A percentile compares a stretch with the other conserved stretches of the same genome.
Evolutionary conservation across 164 flowering plant species (phyloP).

Genomic region (Buxus sempervirens): DNA sequence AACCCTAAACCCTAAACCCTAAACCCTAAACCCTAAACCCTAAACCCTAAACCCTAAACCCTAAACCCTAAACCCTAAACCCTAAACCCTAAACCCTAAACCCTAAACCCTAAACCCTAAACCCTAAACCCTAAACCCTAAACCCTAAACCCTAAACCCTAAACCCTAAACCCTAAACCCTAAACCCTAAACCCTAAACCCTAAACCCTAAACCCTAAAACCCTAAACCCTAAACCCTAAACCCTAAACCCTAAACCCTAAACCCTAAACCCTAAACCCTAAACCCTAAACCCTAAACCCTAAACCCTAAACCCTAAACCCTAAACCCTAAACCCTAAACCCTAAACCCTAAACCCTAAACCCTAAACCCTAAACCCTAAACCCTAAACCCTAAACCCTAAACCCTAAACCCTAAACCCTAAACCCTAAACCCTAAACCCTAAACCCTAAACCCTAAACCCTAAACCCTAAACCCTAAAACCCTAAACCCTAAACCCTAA

Average conservation of each 20-base stretch:
- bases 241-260: conserved; percentile 13
- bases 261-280: conserved; percentile 12
- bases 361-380: conserved; percentile 17
- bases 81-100: conserved; percentile 5
- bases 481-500: not conserved
- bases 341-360: conserved; percentile 9
- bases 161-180: conserved; percentile 15
- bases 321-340: conserved; percentile 12
- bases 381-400: conserved; percentile 20
- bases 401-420: conserved; percentile 17
- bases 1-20: conserved; percentile 7
- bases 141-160: conserved; percentile 12
- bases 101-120: conserved; percentile 4
- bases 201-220: too few species aligned
- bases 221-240: conserved; percentile 17
- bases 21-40: conserved; percentile 11
- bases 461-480: too few species aligned
- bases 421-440: conserved; percentile 17
- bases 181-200: conserved; percentile 18
- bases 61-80: conserved; percentile 13
- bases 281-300: conserved; percentile 13
- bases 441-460: conserved; percentile 7
- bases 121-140: conserved; percentile 5
- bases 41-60: conserved; percentile 17
- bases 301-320: conserved; percentile 16